These are phyloP conservation scores for Tanozyma kutaoensis DNA, from an alignment of 805 yeast species.

Conservation along the genomic window DNA sequence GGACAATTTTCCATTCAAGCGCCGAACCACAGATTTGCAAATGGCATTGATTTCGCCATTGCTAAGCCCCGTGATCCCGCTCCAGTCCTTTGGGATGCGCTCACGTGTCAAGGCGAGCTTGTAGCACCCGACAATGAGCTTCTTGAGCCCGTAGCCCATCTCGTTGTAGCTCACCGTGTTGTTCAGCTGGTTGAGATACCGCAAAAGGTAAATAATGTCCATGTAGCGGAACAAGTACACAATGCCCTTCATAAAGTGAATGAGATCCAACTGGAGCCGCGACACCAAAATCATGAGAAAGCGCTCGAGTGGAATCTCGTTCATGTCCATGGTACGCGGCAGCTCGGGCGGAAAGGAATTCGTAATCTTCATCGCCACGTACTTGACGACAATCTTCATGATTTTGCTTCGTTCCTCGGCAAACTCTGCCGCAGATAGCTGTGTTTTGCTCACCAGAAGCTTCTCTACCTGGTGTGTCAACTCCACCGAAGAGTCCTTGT, in stretches of 20 bases:
- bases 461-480: slow-evolving; percentile 1
- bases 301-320: slow-evolving; percentile 25
- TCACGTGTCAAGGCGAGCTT: slow-evolving; percentile 23
- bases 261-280: slow-evolving; percentile 20
- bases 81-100: slow-evolving; percentile 17
- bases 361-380: slow-evolving; percentile 27
- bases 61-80: slow-evolving; percentile 20
- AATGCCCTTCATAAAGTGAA: slow-evolving; percentile 25
- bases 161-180: slow-evolving; percentile 29
- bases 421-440: slow-evolving; percentile 9
- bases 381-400: slow-evolving; percentile 29
- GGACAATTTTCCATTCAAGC: slow-evolving; percentile 27
- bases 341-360: slow-evolving; percentile 30
- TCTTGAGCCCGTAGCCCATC: slow-evolving; percentile 28
- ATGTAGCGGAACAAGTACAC: slow-evolving; percentile 31
- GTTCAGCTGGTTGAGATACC: slow-evolving; percentile 31
- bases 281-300: slow-evolving; percentile 23
- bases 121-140: slow-evolving; percentile 28
- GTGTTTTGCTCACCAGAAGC: neutral
- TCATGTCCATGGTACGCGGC: slow-evolving; percentile 8
- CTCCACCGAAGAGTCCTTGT: neutral
- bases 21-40: slow-evolving; percentile 19
- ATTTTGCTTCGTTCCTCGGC: slow-evolving; percentile 20
- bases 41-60: slow-evolving; percentile 20
- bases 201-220: slow-evolving; percentile 30